Evolutionary conservation across 164 flowering plant genomes (phyloP).

Genomic region (Magnolia sinica): DNA sequence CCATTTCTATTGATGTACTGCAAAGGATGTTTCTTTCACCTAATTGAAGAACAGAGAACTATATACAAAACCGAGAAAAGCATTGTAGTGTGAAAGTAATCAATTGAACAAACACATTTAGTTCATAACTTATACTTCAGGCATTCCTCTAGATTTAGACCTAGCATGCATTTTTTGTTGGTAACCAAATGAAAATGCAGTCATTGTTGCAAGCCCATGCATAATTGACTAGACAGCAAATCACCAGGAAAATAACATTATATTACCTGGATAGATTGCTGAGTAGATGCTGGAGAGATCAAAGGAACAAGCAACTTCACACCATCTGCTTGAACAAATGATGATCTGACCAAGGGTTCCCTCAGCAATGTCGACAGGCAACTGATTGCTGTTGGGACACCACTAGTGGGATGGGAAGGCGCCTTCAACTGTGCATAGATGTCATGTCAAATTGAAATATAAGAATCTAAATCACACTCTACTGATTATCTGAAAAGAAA

Average conservation of each 20-base stretch:
- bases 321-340: constrained; percentile 89
- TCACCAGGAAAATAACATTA: background rate
- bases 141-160: background rate
- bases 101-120: background rate
- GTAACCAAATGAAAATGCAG: background rate
- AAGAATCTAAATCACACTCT: background rate
- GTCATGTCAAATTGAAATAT: background rate
- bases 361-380: constrained; percentile 78
- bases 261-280: constrained; percentile 90
- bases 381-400: constrained; percentile 66
- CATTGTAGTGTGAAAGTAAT: background rate
- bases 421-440: constrained; percentile 61
- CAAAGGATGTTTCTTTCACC: background rate
- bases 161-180: background rate
- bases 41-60: background rate
- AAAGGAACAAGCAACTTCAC: constrained; percentile 84
- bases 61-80: background rate
- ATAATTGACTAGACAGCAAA: background rate
- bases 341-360: constrained; percentile 84
- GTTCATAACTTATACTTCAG: background rate
- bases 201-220: background rate
- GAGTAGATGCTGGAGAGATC: constrained; percentile 90
- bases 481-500: constrained; percentile 1
- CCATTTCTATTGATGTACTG: background rate
- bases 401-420: constrained; percentile 82